A percentile compares a stretch with the other conserved stretches of the same genome.
phyloP scores from a whole-genome alignment of 257 asterid genomes.

The Penstemon eatonii region DNA sequence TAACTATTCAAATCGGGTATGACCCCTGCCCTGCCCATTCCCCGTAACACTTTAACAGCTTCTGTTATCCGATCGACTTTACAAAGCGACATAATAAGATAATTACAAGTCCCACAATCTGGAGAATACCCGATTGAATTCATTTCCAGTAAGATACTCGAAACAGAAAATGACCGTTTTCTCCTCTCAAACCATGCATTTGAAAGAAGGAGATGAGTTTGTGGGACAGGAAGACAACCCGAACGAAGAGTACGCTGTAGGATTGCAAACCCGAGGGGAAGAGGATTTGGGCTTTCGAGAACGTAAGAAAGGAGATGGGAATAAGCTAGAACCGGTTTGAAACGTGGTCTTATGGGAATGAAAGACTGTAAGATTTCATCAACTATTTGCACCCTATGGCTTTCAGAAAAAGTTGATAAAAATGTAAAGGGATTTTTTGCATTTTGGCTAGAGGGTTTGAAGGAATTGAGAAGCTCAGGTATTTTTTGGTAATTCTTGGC shows the following conservation, averaged over 20 bases:
- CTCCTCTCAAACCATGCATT: conserved; percentile 54
- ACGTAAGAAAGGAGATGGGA: conserved; percentile 56
- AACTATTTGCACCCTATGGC: conserved; percentile 30
- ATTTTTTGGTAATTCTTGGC: conserved; percentile 48
- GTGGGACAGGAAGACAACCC: conserved; percentile 55
- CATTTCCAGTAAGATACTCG: conserved; percentile 50
- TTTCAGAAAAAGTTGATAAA: too few species aligned
- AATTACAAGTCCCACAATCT: too few species aligned
- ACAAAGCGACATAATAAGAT: too few species aligned
- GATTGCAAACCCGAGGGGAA: conserved; percentile 61
- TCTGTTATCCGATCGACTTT: too few species aligned
- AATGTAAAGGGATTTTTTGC: too few species aligned
- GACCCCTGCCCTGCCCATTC: conserved; percentile 59
- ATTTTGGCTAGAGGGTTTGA: too few species aligned
- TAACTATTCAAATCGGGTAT: conserved; percentile 65
- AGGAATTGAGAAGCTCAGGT: conserved; percentile 26
- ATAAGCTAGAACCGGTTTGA: conserved; percentile 47
- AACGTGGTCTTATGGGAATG: conserved; percentile 56
- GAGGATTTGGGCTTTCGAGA: conserved; percentile 52
- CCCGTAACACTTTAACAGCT: conserved; percentile 51
- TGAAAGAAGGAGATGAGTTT: conserved; percentile 60
- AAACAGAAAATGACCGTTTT: conserved; percentile 30
- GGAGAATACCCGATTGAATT: too few species aligned
- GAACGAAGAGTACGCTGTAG: conserved; percentile 39
- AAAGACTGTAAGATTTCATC: conserved; percentile 60